Percentiles rank a stretch among this genome's conserved stretches.
phyloP scores from a whole-genome alignment of 2,329 filamentous ascomycete genomes.

The Paracamarosporium sp. region DNA sequence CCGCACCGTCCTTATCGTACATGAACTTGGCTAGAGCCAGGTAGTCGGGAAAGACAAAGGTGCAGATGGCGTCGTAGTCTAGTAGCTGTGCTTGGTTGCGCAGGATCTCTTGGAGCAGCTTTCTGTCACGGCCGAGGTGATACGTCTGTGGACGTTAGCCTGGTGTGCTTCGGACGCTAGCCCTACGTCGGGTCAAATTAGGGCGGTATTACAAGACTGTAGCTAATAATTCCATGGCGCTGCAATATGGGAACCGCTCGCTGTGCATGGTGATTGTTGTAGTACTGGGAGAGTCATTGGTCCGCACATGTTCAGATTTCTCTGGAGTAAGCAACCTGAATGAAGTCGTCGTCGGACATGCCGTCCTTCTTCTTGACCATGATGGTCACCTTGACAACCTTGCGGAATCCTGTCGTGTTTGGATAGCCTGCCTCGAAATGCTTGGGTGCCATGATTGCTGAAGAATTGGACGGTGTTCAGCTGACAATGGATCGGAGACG shows the following conservation, averaged over 20 bases:
- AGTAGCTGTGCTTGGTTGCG: constrained; percentile 52
- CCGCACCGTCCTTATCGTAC: constrained; percentile 54
- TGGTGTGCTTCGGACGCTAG: background rate
- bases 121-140: constrained; percentile 52
- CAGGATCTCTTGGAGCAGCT: constrained; percentile 53
- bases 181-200: background rate
- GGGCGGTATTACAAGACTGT: constrained; percentile 49
- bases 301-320: background rate
- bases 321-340: constrained; percentile 17
- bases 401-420: constrained; percentile 53
- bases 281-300: constrained; percentile 51
- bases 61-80: constrained; percentile 57
- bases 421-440: constrained; percentile 55
- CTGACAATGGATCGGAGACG: background rate
- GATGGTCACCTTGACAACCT: constrained; percentile 55
- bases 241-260: constrained; percentile 52
- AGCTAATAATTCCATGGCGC: constrained; percentile 53
- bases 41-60: constrained; percentile 56
- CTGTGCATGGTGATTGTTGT: constrained; percentile 54
- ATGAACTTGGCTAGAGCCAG: constrained; percentile 54
- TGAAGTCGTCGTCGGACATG: constrained; percentile 53
- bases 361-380: constrained; percentile 55
- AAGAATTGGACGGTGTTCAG: no score
- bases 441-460: constrained; percentile 52
- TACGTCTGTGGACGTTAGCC: constrained; percentile 47